phyloP scores from a whole-genome alignment of 2,329 filamentous ascomycete species.

The Didymella exigua region DNA sequence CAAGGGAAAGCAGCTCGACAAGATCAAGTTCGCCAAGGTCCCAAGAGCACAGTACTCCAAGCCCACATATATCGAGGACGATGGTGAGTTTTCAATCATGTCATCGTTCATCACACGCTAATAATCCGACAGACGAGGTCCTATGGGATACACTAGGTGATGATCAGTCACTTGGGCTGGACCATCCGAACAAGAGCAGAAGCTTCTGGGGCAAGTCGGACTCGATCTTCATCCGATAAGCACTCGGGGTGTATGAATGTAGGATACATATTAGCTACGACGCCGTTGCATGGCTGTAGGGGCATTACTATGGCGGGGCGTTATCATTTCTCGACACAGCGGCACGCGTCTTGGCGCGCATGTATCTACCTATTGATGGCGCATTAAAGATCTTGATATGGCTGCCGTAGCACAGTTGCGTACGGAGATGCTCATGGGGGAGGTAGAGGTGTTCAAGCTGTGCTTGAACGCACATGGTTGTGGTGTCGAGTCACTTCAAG shows the following conservation, averaged over 20 bases:
- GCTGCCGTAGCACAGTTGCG: not conserved
- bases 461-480: not conserved
- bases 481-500: constrained; percentile 9
- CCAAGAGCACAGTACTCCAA: constrained; percentile 72
- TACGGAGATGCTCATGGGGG: not conserved
- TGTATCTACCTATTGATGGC: constrained; percentile 1
- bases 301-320: constrained; percentile 15
- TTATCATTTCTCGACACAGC: constrained; percentile 9
- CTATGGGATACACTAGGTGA: constrained; percentile 50
- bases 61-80: constrained; percentile 75
- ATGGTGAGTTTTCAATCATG: constrained; percentile 69
- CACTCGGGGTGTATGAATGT: constrained; percentile 17
- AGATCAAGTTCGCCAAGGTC: constrained; percentile 90
- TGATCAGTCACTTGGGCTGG: constrained; percentile 58
- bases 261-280: constrained; percentile 27
- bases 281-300: constrained; percentile 6
- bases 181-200: constrained; percentile 67
- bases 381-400: constrained; percentile 1
- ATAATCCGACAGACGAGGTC: constrained; percentile 50
- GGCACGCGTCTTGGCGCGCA: not conserved
- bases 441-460: not conserved
- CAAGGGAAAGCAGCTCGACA: constrained; percentile 98
- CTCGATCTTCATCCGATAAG: constrained; percentile 65
- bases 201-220: constrained; percentile 66
- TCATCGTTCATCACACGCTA: not conserved